Base-by-base conservation (phyloP, 768 basidiomycete genomes). In the Neoboletus subvelutipes region DNA sequence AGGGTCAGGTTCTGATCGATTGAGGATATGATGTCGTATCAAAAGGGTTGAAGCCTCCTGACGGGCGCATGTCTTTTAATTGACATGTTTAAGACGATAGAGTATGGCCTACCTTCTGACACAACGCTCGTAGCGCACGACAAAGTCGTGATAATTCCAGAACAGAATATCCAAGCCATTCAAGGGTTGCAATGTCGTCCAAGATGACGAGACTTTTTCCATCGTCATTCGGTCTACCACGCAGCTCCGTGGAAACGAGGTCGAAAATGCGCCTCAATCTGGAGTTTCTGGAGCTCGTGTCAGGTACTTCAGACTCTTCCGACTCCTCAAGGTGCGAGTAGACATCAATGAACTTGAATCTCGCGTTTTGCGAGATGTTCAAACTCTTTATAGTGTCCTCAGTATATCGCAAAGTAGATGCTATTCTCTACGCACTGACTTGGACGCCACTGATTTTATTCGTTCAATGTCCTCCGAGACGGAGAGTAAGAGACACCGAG, bases 171-270 rank as follows among this genome's bases (percentile, higher is more conserved):
- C 90, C 90, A 18, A 87, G 80, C 88, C 90, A 92, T 64, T 87
- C 82, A 1, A 92, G 77, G 40, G 80, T 75, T 0, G 86, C 70
- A 42, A 89, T 73, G 52, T 88, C 87, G 59, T 92, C 90, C n/a
- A 92, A 64, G 43, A 92, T 80, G 22, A 92, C 75, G 13, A 90
- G 70, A 11, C 65, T 51, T 9, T 65, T 64, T 31, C 58, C 56
- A 0, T 64, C 55, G 8, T 46, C 56, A 5, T 57, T 58, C 1
- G 47, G 22, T 24, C 29, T 53, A 15, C 58, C 47, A 4, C 22
- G 52, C 9, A 80, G 58, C 7, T 64, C 58, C 10, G 66, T 57
- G 2, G 71, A 66, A 15, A 80, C 65, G 13, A 73, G 62, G 17
- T 81, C 73, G 39, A 77, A 69, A 8, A 80, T 62, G 1, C 65